phyloP scores from a whole-genome alignment of 108 stramenopile species.

The Cafeteria roenbergensis region DNA sequence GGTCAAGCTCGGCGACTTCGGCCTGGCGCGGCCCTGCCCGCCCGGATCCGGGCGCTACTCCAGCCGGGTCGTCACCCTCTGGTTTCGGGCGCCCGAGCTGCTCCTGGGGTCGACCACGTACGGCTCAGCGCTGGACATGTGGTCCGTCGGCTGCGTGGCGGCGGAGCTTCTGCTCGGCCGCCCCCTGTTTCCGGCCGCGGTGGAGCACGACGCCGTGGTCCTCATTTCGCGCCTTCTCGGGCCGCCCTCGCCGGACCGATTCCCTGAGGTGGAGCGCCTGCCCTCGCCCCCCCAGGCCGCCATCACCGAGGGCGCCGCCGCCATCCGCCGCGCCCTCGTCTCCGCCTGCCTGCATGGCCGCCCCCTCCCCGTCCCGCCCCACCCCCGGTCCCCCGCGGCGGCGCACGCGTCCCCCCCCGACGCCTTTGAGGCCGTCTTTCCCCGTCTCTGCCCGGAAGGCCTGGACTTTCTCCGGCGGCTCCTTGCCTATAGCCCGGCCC shows the following conservation, averaged over 20 bases:
- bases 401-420: too few species aligned
- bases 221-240: slow-evolving; percentile 66
- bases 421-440: too few species aligned
- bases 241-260: slow-evolving; percentile 33
- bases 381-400: too few species aligned
- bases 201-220: slow-evolving; percentile 71
- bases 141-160: slow-evolving; percentile 78
- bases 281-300: too few species aligned
- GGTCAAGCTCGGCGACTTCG: background rate
- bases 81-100: slow-evolving; percentile 77
- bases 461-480: too few species aligned
- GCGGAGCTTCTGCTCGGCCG: slow-evolving; percentile 76
- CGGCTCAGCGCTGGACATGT: slow-evolving; percentile 72
- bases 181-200: slow-evolving; percentile 78
- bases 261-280: background rate
- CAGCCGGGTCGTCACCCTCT: slow-evolving; percentile 70
- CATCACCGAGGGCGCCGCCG: too few species aligned
- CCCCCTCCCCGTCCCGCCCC: too few species aligned
- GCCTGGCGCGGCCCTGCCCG: background rate
- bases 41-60: too few species aligned
- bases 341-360: too few species aligned
- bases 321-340: too few species aligned
- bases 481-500: slow-evolving; percentile 67
- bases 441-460: too few species aligned
- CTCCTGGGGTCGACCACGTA: slow-evolving; percentile 65